Evolutionary conservation across 1,284 basidiomycete species (phyloP).

Genomic region (Malassezia caprae): DNA sequence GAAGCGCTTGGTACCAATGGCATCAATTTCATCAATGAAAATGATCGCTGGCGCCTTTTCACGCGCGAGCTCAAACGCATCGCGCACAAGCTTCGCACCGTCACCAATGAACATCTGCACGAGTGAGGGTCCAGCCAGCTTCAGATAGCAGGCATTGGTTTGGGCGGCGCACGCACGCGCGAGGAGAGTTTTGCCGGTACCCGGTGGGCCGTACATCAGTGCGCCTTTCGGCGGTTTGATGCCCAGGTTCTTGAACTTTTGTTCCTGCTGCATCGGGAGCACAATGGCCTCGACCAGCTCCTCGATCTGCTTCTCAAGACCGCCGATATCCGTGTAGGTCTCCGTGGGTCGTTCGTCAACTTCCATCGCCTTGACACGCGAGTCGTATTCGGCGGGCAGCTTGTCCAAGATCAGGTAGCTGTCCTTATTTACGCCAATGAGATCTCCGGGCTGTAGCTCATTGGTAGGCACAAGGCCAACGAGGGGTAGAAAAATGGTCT

Average conservation of each 20-base stretch:
- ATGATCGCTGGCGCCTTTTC: constrained; percentile 96
- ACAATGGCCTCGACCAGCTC: constrained; percentile 71
- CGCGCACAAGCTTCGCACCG: constrained; percentile 94
- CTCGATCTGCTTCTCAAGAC: constrained; percentile 70
- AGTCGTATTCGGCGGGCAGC: constrained; percentile 66
- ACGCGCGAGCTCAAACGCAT: constrained; percentile 91
- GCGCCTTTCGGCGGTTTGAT: constrained; percentile 69
- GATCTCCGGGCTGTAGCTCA: constrained; percentile 75
- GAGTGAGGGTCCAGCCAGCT: constrained; percentile 65
- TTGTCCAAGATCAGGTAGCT: constrained; percentile 95
- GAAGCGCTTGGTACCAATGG: constrained; percentile 96
- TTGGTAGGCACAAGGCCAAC: constrained; percentile 91
- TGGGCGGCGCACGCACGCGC: constrained; percentile 79
- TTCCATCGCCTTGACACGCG: constrained; percentile 81
- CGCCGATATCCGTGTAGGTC: constrained; percentile 68
- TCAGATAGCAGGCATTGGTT: constrained; percentile 70
- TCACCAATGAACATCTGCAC: constrained; percentile 86
- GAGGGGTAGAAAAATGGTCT: constrained; percentile 93
- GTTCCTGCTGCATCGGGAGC: constrained; percentile 68
- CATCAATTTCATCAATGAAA: constrained; percentile 98
- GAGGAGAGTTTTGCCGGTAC: constrained; percentile 93
- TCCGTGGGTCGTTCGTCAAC: constrained; percentile 72
- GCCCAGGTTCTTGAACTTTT: constrained; percentile 70
- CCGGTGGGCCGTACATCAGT: constrained; percentile 70
- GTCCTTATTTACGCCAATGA: constrained; percentile 99